Conservation (phyloP, 75 land plant species). For the Picea sitchensis region DNA sequence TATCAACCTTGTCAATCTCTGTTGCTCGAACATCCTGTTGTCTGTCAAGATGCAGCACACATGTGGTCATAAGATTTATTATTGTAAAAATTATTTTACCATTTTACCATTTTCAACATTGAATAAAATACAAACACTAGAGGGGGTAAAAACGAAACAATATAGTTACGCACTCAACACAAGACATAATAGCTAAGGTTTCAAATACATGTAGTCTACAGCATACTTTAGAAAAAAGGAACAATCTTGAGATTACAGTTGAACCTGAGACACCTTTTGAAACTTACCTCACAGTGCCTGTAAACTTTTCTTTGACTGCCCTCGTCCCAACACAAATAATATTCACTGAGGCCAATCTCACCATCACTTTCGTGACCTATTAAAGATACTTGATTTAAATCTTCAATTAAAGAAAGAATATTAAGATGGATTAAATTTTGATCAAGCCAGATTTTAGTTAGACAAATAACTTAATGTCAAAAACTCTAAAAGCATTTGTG, state of each 20-base stretch:
- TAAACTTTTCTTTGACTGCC: slow-evolving; percentile 89
- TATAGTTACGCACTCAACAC: background rate
- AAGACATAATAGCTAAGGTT: background rate
- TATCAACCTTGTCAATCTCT: slow-evolving; percentile 98
- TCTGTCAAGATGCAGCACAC: slow-evolving; percentile 28
- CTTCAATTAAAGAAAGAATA: background rate
- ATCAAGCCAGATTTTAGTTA: background rate
- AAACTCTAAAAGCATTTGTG: background rate
- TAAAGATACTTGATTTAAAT: background rate
- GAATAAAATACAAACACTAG: background rate
- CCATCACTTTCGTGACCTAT: slow-evolving; percentile 87
- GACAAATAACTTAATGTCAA: no score
- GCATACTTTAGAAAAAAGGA: background rate
- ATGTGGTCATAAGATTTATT: background rate
- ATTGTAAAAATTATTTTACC: background rate
- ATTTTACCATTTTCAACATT: background rate
- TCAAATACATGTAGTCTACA: background rate
- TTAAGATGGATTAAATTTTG: background rate
- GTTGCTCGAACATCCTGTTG: slow-evolving; percentile 98
- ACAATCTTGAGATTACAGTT: background rate
- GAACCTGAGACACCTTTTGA: background rate
- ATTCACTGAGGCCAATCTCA: slow-evolving; percentile 75
- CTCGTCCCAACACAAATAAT: slow-evolving; percentile 91
- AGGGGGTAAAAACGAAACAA: background rate
- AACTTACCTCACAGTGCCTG: slow-evolving; percentile 85